phyloP scores from a whole-genome alignment of 306 rosid genomes.

The Geum urbanum region DNA sequence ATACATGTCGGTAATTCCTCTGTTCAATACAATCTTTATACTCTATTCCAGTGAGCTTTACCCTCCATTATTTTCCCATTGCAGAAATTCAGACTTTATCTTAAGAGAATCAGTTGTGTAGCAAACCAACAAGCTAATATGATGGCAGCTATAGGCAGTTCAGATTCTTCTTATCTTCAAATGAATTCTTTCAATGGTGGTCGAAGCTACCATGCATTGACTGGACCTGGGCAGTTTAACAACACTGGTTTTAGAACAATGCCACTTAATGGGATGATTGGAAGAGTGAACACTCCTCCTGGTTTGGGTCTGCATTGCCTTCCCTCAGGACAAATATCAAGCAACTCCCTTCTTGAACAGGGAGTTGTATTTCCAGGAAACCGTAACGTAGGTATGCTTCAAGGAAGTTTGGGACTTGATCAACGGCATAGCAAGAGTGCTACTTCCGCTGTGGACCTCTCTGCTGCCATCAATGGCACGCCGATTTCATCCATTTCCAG shows the following conservation, averaged over 20 bases:
- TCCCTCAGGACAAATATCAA: constrained; percentile 50
- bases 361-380: constrained; percentile 40
- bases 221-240: constrained; percentile 57
- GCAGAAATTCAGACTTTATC: constrained; percentile 95
- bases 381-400: constrained; percentile 43
- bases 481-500: constrained; percentile 46
- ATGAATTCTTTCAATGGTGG: constrained; percentile 51
- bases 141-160: constrained; percentile 72
- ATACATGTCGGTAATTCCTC: constrained; percentile 24
- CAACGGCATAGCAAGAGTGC: constrained; percentile 40
- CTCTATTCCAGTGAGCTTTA: constrained; percentile 20
- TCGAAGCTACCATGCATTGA: constrained; percentile 48
- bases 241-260: constrained; percentile 54
- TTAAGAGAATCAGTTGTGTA: constrained; percentile 75
- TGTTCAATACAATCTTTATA: constrained; percentile 15
- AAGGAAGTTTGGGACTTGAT: constrained; percentile 54
- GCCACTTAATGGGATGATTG: constrained; percentile 59
- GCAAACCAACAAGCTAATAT: constrained; percentile 91
- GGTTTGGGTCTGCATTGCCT: constrained; percentile 55
- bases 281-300: constrained; percentile 70
- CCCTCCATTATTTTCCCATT: constrained; percentile 13
- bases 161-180: constrained; percentile 72
- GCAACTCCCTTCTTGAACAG: constrained; percentile 41
- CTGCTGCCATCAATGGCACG: constrained; percentile 37
- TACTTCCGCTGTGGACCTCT: constrained; percentile 34